phyloP scores from a whole-genome alignment of 805 yeast species.

The Starmerella stellata region DNA sequence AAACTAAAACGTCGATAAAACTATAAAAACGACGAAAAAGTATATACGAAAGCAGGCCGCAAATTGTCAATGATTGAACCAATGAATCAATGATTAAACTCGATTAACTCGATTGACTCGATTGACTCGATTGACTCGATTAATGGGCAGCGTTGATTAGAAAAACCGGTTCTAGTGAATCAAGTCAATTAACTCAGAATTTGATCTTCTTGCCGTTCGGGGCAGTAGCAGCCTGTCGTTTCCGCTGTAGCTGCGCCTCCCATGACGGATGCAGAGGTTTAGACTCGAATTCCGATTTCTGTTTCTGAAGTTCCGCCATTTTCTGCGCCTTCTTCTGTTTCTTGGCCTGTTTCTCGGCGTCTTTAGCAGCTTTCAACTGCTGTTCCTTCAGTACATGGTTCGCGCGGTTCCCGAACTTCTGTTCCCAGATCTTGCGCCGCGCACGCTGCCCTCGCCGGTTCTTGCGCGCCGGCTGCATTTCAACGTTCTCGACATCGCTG shows the following conservation, averaged over 20 bases:
- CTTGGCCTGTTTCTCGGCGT: conserved; percentile 17
- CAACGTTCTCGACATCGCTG: conserved; percentile 18
- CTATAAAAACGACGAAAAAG: too few species aligned
- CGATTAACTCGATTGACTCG: too few species aligned
- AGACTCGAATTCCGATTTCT: conserved; percentile 15
- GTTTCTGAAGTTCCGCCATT: conserved; percentile 17
- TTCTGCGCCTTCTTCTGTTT: conserved; percentile 8
- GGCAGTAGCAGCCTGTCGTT: conserved; percentile 40
- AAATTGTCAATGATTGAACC: too few species aligned
- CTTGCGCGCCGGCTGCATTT: conserved; percentile 31
- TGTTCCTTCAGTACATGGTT: conserved; percentile 56
- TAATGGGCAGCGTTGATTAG: too few species aligned
- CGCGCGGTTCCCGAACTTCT: conserved; percentile 70
- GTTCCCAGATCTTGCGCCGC: conserved; percentile 90
- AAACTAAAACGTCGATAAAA: too few species aligned
- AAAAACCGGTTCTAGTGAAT: too few species aligned
- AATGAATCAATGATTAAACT: too few species aligned
- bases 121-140: too few species aligned
- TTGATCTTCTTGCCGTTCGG: conserved; percentile 72
- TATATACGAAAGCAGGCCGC: too few species aligned
- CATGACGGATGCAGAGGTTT: conserved; percentile 82
- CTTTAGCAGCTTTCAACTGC: conserved; percentile 37
- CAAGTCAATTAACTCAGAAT: too few species aligned
- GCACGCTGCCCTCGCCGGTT: conserved; percentile 96
- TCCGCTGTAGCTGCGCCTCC: conserved; percentile 69